phyloP scores from a whole-genome alignment of 73 alveolate genomes.

The Stentor coeruleus region DNA sequence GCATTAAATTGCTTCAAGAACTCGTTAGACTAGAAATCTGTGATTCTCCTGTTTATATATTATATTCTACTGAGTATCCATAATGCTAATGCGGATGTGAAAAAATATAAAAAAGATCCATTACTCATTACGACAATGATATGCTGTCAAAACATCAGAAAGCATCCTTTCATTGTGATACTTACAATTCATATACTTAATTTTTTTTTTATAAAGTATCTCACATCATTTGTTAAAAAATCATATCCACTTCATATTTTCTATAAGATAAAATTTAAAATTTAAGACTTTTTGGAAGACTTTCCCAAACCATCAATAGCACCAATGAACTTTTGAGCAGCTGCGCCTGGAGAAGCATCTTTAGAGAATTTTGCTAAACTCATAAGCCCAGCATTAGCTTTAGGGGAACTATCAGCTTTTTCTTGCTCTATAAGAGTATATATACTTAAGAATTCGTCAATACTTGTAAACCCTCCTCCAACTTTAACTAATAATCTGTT shows the following conservation, averaged over 20 bases:
- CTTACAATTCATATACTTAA: background rate
- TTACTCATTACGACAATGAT: background rate
- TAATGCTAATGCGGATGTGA: background rate
- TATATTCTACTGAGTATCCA: slow-evolving; percentile 10
- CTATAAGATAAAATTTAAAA: too few species aligned
- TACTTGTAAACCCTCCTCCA: slow-evolving; percentile 29
- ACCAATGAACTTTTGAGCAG: too few species aligned
- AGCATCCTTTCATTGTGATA: background rate
- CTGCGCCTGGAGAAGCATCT: background rate
- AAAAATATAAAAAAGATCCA: background rate
- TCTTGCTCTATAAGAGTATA: slow-evolving; percentile 37
- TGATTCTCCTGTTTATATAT: background rate
- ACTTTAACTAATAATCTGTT: background rate
- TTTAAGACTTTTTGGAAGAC: too few species aligned
- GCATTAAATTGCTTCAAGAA: background rate
- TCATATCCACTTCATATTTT: slow-evolving; percentile 9
- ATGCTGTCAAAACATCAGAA: background rate
- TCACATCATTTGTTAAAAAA: background rate
- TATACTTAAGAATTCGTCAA: slow-evolving; percentile 29
- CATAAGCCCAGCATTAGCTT: background rate
- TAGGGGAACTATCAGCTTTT: slow-evolving; percentile 20
- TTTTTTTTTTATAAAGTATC: background rate
- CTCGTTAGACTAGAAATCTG: background rate
- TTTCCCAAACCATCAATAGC: too few species aligned
- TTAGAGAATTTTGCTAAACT: background rate